Evolutionary conservation across 345 rosid species (phyloP), one percentile per base, ranked within the genome.

Genomic region (Hibiscus trionum): DNA sequence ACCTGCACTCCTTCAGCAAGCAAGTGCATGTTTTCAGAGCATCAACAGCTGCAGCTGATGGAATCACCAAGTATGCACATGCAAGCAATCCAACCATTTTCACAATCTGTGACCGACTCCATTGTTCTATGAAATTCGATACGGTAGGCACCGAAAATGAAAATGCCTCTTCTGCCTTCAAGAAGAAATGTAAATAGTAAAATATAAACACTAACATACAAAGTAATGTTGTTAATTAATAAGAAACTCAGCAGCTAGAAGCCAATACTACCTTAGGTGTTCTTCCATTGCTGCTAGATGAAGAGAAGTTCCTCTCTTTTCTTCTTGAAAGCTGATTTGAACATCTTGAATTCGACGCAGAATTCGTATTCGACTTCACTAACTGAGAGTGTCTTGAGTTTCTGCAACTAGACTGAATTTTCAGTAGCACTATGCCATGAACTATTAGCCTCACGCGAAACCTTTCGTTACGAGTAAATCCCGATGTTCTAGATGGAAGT

Each of bases 1-100:
- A 94, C 98, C 98, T 90, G 97, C 97, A 94, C 44, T 86, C 93
- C 81, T 86, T 88, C 70, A 94, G 72, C 72, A 94, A 87, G 85
- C 98, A 94, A 56, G 93, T 60, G 72, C 98, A 94, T 39, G 98
- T 94, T 80, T 91, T 94, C 76, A 94, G 93, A 17, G 98, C 92
- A 79, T 94, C 98, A 72, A 84, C 91, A 11, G 97, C 98, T 16
- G 81, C 86, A 12, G 96, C 97, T 67, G 97, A 90, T 53, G 98
- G 98, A 80, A 86, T 84, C 19, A 89, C 53, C 78, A 94, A 81
- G 50, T 88, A 77, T 9, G 82, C 72, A 75, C 91, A 86, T 0
- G 92, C 92, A 59, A 91, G 53, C 69, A 90, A 49, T 56, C 89
- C 83, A 0, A 80, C 86, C 4, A 89, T 81, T 83, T 84, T 85